Evolutionary conservation across 495 filamentous ascomycete genomes (phyloP), one percentile per base, ranked within the genome.

Genomic region (Thermochaetoides thermophila): DNA sequence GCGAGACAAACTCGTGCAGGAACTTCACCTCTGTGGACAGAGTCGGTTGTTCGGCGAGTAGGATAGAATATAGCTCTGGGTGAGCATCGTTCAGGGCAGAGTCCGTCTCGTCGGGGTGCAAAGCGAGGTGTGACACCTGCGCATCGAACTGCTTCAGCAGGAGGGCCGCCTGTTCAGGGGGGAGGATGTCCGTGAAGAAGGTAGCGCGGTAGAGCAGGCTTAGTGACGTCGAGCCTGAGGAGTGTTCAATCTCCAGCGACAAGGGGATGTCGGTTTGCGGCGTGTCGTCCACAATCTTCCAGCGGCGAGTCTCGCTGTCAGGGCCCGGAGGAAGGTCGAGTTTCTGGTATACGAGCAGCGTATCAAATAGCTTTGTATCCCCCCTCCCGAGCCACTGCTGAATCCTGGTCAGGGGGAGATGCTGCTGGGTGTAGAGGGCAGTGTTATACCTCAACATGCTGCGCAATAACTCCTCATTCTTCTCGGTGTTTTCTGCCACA

Each of bases 301-400:
- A 59, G 0, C 46, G 21, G 49, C 11, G 4, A 15, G 20, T 23
- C 20, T 12, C 40, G 6, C 6, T 11, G n/a, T n/a, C n/a, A n/a
- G n/a, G n/a, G n/a, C n/a, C n/a, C n/a, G n/a, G n/a, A n/a, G n/a
- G n/a, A n/a, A n/a, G 16, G 7, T 48, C 28, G 34, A 38, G 31
- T 39, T 81, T 84, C 44, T 86, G 84, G 46, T 81, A 87, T 0
- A 75, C 74, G 47, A 91, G 73, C 18, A 91, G 53, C 0, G 81
- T 81, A 50, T 91, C 82, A 43, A 91, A 86, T 2, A 84, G 62
- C 9, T 60, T 57, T 14, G 66, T 55, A 19, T 76, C 65, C 0
- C 66, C 56, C 29, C 55, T 60, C 3, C 70, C 71, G 29, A 76
- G 58, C 66, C 71, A 76, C 17, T 67, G 64, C 41, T 84, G 81